phyloP scores from a whole-genome alignment of 371 early-diverging fungal species.

The Coemansia sp. region DNA sequence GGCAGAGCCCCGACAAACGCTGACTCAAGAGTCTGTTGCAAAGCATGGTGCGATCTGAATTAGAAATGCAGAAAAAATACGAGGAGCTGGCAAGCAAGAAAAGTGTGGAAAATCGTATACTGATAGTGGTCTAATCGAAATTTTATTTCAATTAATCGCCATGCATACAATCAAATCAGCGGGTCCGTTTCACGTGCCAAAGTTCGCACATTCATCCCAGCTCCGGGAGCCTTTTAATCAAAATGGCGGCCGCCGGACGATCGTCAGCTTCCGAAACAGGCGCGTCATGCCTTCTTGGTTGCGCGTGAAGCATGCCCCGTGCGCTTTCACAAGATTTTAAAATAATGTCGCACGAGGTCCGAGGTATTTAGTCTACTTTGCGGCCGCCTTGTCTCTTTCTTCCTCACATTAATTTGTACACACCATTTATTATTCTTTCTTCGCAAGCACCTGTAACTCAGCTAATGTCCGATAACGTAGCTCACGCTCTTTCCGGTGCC shows the following conservation, averaged over 20 bases:
- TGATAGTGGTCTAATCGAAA: not conserved
- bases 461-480: conserved; percentile 88
- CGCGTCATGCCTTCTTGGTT: not conserved
- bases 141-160: not conserved
- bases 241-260: not conserved
- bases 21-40: conserved; percentile 6
- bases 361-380: not conserved
- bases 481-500: conserved; percentile 91
- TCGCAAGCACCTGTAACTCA: not conserved
- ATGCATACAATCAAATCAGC: not conserved
- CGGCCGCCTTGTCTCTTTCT: not conserved
- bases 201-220: not conserved
- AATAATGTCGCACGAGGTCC: not conserved
- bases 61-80: not conserved
- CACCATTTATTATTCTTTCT: not conserved
- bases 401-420: not conserved
- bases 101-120: not conserved
- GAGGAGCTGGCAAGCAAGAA: not conserved
- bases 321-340: conserved; percentile 6
- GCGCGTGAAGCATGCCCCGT: conserved; percentile 6
- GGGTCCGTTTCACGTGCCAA: conserved; percentile 1
- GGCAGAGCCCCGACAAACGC: conserved; percentile 9
- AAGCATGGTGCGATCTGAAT: conserved; percentile 10
- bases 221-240: not conserved
- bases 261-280: not conserved